Percentiles rank a stretch among this genome's conserved stretches.
Conservation (phyloP, 2,329 filamentous ascomycete genomes). For the Trichoderma sp. region DNA sequence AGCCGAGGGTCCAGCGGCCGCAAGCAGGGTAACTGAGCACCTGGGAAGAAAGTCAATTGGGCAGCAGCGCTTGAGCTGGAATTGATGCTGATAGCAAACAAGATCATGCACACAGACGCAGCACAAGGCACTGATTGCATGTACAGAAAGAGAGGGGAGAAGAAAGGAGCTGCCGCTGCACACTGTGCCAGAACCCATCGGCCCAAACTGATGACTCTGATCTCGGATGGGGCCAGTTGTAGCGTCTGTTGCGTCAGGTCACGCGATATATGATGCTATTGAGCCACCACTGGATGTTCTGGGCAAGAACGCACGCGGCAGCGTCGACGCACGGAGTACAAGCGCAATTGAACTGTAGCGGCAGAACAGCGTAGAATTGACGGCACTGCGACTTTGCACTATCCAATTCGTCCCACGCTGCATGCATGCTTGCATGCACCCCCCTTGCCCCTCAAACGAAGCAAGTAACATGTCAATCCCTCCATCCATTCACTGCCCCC, state of each 20-base stretch:
- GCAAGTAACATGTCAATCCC: background rate
- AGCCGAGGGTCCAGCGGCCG: conserved; percentile 19
- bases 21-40: conserved; percentile 3
- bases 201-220: background rate
- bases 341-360: background rate
- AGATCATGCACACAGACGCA: background rate
- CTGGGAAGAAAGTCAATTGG: background rate
- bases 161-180: background rate
- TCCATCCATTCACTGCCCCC: background rate
- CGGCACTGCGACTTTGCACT: too few relatives aligned
- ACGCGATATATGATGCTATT: conserved; percentile 38
- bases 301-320: conserved; percentile 28
- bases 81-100: background rate
- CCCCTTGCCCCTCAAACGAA: background rate
- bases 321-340: conserved; percentile 28
- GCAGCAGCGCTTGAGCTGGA: background rate
- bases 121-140: background rate
- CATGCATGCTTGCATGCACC: background rate
- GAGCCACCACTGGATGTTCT: conserved; percentile 24
- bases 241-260: conserved; percentile 39
- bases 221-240: conserved; percentile 2
- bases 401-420: background rate
- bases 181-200: background rate
- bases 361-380: background rate
- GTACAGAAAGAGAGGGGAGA: background rate